Conservation (phyloP, 345 rosid genomes). For the Theobroma cacao region DNA sequence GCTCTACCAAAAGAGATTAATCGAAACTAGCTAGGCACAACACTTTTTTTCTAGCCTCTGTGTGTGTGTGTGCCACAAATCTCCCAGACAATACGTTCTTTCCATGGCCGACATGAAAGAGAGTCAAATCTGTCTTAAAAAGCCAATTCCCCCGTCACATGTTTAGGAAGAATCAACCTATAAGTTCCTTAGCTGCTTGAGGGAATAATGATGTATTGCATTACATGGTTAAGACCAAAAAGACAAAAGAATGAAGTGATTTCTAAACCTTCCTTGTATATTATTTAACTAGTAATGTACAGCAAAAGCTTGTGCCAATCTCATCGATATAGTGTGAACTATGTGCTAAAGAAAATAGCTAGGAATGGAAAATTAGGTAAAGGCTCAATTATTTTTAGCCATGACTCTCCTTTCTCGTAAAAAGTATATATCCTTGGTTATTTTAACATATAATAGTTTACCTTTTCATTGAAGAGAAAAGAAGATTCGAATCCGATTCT, state of each 20-base stretch:
- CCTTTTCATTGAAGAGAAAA: no score
- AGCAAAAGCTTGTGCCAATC: no score
- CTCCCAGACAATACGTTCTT: conserved; percentile 12
- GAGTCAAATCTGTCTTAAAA: conserved; percentile 17
- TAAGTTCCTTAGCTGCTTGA: not conserved
- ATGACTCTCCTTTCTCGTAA: no score
- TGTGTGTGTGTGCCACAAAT: conserved; percentile 11
- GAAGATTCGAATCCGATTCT: no score
- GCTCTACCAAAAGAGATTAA: not conserved
- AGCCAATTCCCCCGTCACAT: not conserved
- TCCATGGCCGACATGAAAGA: not conserved
- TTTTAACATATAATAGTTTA: no score
- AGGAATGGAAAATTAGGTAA: no score
- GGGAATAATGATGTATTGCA: not conserved
- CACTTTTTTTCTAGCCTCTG: not conserved
- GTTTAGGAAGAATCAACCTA: conserved; percentile 15
- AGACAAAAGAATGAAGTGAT: not conserved
- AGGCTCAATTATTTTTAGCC: not conserved
- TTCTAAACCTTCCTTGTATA: not conserved
- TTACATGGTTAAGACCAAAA: not conserved
- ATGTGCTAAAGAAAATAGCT: no score
- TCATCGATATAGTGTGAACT: no score
- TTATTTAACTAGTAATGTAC: no score
- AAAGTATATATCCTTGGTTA: no score
- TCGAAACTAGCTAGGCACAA: not conserved